Percentiles rank a stretch among this genome's conserved stretches.
Conservation (phyloP, 2,329 filamentous ascomycete genomes). For the Cercospora nicotianae region DNA sequence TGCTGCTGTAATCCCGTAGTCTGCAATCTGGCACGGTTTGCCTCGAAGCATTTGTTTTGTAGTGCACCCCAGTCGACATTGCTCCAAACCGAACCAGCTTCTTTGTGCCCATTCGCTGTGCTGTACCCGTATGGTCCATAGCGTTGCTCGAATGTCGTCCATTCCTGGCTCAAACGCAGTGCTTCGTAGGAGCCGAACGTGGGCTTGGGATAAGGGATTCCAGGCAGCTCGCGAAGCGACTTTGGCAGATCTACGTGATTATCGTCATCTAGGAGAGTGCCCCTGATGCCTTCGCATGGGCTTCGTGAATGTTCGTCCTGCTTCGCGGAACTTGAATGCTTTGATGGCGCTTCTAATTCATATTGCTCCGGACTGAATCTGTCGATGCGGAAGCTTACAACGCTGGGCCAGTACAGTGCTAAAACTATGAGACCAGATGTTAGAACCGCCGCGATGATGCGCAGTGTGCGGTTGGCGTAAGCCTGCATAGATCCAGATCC, state of each 20-base stretch:
- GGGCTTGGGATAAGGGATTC: slow-evolving; percentile 4
- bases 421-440: background rate
- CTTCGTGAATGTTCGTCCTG: background rate
- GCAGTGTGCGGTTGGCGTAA: background rate
- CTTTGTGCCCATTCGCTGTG: background rate
- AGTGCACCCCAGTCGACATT: background rate
- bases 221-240: background rate
- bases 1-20: background rate
- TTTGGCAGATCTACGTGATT: background rate
- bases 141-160: slow-evolving; percentile 58
- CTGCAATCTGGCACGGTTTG: background rate
- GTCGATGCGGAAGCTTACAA: background rate
- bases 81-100: background rate
- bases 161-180: slow-evolving; percentile 51
- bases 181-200: slow-evolving; percentile 25
- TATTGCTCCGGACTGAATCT: background rate
- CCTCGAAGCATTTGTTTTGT: background rate
- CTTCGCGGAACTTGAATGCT: background rate
- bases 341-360: background rate
- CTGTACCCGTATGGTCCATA: slow-evolving; percentile 22
- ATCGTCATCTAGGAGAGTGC: background rate
- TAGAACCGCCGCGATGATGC: background rate
- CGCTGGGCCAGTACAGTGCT: background rate
- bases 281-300: background rate
- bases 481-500: background rate